Base-by-base conservation (phyloP, 805 yeast genomes). In the Lachancea mirantina region DNA sequence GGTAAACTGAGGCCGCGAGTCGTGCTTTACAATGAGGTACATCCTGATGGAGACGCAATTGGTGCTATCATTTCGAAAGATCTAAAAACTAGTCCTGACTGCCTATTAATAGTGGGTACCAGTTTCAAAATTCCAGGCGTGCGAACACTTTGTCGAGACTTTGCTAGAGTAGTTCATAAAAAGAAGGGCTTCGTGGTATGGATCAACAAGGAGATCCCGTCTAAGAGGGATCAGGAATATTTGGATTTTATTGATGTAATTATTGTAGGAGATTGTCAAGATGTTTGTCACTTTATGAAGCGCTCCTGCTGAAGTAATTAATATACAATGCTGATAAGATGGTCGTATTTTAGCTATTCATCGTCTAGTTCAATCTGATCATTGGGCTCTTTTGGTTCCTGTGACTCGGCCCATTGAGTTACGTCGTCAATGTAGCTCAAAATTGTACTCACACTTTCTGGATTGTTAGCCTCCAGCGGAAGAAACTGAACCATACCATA, bases 401-500 rank as follows among this genome's bases (percentile, higher is more conserved):
- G 97, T 3, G 76, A 64, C 55, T 92, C 99, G 14, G 84, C 78
- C 98, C 98, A 92, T 55, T 92, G 99, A 0, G 99, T 92, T 18
- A 89, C 81, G 55, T 92, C 98, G 52, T 92, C 99, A 14, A 92
- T 83, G 55, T 87, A 87, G 51, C 94, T 81, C 44, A 92, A 66
- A 34, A 92, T 89, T 0, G 87, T 78, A 8, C 79, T 74, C 14
- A 92, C 79, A 29, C 85, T 73, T 26, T 78, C 84, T 29, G 85
- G 76, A 39, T 74, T 72, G 28, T 77, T 80, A 7, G 84, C 76
- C 51, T 87, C 94, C 42, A 92, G 67, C 0, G 98, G 97, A 43
- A 92, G 62, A 52, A 87, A 92, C 55, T 92, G 96, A 3, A 92
- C 96, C 99, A 92, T 92, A 5, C 98, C 98, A 56, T 92, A 92